Percentiles rank a stretch among this genome's conserved stretches.
Conservation (phyloP, 371 early-diverging fungal species). For the Pancytospora philotis region DNA sequence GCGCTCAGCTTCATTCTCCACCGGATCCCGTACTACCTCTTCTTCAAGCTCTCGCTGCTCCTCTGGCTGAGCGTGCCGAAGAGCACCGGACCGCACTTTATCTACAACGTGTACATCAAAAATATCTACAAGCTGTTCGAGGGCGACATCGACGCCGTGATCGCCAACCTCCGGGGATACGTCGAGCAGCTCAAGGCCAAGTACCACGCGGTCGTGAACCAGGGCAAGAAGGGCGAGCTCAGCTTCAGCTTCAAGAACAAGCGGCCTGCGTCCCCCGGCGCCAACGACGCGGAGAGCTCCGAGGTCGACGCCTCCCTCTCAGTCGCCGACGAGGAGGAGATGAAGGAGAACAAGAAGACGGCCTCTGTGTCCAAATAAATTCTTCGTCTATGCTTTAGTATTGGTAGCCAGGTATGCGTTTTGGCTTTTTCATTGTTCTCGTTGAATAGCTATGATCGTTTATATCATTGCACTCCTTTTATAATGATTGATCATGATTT, state of each 20-base stretch:
- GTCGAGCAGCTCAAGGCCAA: constrained; percentile 1
- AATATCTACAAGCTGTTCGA: constrained; percentile 32
- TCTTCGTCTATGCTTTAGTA: no score
- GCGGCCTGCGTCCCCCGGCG: neutral
- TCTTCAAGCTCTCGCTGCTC: constrained; percentile 32
- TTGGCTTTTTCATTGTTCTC: no score
- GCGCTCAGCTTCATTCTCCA: constrained; percentile 35
- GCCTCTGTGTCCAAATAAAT: no score
- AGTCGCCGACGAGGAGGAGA: neutral
- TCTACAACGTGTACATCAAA: constrained; percentile 47
- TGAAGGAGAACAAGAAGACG: neutral
- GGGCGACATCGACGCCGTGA: constrained; percentile 26
- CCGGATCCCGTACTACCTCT: constrained; percentile 43
- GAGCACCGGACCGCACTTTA: constrained; percentile 39
- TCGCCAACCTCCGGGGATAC: constrained; percentile 24
- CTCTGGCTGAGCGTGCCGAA: constrained; percentile 40
- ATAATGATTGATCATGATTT: neutral
- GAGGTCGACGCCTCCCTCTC: constrained; percentile 1
- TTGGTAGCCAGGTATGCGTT: no score
- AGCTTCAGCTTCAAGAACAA: neutral
- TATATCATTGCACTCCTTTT: no score
- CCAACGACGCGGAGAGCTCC: constrained; percentile 1
- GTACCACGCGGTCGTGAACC: constrained; percentile 11
- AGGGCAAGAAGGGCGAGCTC: constrained; percentile 6
- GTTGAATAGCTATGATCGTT: no score